These are phyloP conservation scores for Lichtheimia corymbifera DNA, from an alignment of 371 early-diverging fungal genomes.

Conservation along the genomic window DNA sequence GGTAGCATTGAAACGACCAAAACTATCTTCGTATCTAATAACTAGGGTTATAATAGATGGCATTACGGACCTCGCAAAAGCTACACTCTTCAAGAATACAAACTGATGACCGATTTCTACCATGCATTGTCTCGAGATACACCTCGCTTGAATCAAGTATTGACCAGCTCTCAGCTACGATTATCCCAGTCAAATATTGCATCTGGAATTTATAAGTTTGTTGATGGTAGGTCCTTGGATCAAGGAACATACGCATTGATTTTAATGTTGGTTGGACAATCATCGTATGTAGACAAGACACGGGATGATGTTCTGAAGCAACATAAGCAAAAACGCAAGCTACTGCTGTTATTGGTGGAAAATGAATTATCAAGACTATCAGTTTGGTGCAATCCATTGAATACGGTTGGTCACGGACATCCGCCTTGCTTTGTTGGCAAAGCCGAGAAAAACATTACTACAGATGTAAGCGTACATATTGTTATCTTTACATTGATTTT, in stretches of 20 bases:
- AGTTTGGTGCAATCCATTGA: slow-evolving; percentile 81
- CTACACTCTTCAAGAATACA: slow-evolving; percentile 64
- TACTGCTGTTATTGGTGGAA: slow-evolving; percentile 82
- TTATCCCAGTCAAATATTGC: slow-evolving; percentile 35
- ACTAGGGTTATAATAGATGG: slow-evolving; percentile 42
- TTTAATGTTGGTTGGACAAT: slow-evolving; percentile 9
- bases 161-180: slow-evolving; percentile 48
- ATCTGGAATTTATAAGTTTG: slow-evolving; percentile 45
- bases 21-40: background rate
- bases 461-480: slow-evolving; percentile 31
- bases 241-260: background rate
- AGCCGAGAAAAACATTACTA: slow-evolving; percentile 47
- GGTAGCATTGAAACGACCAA: slow-evolving; percentile 8
- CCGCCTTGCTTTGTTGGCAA: slow-evolving; percentile 41
- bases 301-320: slow-evolving; percentile 33
- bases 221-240: slow-evolving; percentile 24
- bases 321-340: slow-evolving; percentile 26
- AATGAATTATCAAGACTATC: slow-evolving; percentile 82
- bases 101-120: slow-evolving; percentile 69
- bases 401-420: slow-evolving; percentile 43
- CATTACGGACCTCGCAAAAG: slow-evolving; percentile 71
- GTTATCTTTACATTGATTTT: background rate
- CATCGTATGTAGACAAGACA: slow-evolving; percentile 28
- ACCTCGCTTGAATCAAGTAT: slow-evolving; percentile 48
- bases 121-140: slow-evolving; percentile 65